A percentile compares a stretch with the other conserved stretches of the same genome.
Conservation (phyloP, 2,329 filamentous ascomycete genomes). For the Penicillium griseofulvum region DNA sequence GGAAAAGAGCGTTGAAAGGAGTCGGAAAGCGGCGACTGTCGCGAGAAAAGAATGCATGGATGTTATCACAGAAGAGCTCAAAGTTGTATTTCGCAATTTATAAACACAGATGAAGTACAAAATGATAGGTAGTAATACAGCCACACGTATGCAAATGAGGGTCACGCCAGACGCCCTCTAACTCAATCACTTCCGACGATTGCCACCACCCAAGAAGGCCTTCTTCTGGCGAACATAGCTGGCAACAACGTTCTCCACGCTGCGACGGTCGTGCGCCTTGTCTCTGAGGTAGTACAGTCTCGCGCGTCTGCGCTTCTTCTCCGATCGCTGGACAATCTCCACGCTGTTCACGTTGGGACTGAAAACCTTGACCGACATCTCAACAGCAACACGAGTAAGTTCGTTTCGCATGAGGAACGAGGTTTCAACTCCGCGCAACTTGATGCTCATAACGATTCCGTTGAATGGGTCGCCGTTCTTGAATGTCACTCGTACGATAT, state of each 20-base stretch:
- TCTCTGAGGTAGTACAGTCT: slow-evolving; percentile 88
- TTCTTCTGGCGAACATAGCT: slow-evolving; percentile 59
- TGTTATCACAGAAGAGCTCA: neutral
- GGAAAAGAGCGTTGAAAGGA: neutral
- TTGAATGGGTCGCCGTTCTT: slow-evolving; percentile 85
- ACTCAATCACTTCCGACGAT: slow-evolving; percentile 18
- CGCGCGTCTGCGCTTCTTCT: slow-evolving; percentile 81
- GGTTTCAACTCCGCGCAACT: slow-evolving; percentile 82
- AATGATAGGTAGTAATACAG: slow-evolving; percentile 13
- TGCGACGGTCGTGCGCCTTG: slow-evolving; percentile 82
- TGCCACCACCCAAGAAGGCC: slow-evolving; percentile 38
- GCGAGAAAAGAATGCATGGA: neutral
- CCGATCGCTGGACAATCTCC: slow-evolving; percentile 84
- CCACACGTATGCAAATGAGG: slow-evolving; percentile 8
- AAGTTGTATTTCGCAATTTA: slow-evolving; percentile 11
- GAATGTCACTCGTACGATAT: slow-evolving; percentile 86
- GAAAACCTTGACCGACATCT: slow-evolving; percentile 98
- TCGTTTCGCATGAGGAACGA: slow-evolving; percentile 83
- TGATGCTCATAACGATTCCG: slow-evolving; percentile 83
- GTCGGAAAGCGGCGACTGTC: neutral
- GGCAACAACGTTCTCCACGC: slow-evolving; percentile 74
- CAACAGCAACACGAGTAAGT: slow-evolving; percentile 80
- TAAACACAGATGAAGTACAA: slow-evolving; percentile 11
- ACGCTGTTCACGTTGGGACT: slow-evolving; percentile 84
- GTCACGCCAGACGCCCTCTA: slow-evolving; percentile 10